A percentile compares a stretch with the other conserved stretches of the same genome.
phyloP scores from a whole-genome alignment of 73 alveolate species.

The Tetrahymena thermophila region DNA sequence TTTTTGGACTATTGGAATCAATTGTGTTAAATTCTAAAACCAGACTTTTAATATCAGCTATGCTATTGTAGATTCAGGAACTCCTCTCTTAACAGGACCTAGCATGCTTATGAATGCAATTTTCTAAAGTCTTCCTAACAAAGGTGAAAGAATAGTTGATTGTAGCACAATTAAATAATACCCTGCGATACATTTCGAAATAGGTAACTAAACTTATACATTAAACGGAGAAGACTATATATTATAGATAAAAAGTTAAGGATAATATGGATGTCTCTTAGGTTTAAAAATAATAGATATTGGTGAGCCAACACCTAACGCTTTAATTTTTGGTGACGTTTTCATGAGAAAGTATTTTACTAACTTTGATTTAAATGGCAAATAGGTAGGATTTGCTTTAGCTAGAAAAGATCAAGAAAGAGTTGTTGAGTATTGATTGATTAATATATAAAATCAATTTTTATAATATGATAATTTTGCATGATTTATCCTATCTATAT shows the following conservation, averaged over 20 bases:
- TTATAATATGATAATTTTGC: too few relatives aligned
- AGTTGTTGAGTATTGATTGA: neutral
- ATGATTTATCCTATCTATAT: neutral
- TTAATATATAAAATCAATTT: too few relatives aligned
- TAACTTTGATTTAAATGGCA: slow-evolving; percentile 76
- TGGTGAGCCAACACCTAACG: slow-evolving; percentile 50
- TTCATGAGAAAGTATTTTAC: slow-evolving; percentile 82
- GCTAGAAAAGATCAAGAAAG: slow-evolving; percentile 43
- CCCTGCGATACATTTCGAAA: slow-evolving; percentile 43
- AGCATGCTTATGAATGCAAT: slow-evolving; percentile 8
- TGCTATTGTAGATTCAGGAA: slow-evolving; percentile 73
- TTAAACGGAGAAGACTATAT: slow-evolving; percentile 46
- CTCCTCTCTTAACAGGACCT: slow-evolving; percentile 74
- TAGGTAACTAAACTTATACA: slow-evolving; percentile 45
- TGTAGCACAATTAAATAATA: slow-evolving; percentile 29
- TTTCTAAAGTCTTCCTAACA: slow-evolving; percentile 35
- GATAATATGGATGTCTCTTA: slow-evolving; percentile 42
- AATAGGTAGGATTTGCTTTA: slow-evolving; percentile 80
- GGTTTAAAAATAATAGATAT: slow-evolving; percentile 48
- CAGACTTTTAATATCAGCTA: slow-evolving; percentile 37
- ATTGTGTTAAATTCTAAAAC: slow-evolving; percentile 48
- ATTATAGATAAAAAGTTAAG: neutral
- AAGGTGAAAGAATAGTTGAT: slow-evolving; percentile 18
- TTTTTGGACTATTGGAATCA: slow-evolving; percentile 69
- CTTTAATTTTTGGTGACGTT: slow-evolving; percentile 77